Evolutionary conservation across 129 eudicot species (phyloP).

Genomic region (Flaveria bidentis): DNA sequence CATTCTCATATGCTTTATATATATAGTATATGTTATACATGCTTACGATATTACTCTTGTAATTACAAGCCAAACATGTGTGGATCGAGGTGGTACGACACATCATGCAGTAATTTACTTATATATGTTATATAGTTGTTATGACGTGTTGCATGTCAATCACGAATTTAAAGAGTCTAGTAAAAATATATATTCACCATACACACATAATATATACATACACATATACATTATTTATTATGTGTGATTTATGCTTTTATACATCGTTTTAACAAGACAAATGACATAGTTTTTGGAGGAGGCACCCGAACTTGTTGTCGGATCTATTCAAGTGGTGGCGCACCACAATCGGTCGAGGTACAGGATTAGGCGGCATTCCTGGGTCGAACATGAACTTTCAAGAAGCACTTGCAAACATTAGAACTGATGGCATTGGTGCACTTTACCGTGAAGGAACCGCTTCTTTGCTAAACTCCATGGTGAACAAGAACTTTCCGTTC

Average conservation of each 20-base stretch:
- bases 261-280: not conserved
- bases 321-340: conserved; percentile 57
- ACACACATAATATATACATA: not conserved
- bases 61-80: no score
- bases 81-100: no score
- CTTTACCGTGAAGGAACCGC: conserved; percentile 86
- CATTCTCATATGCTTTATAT: no score
- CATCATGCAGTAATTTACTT: no score
- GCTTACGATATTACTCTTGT: no score
- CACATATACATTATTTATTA: not conserved
- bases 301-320: conserved; percentile 51
- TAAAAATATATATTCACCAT: no score
- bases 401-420: conserved; percentile 64
- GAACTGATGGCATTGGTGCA: conserved; percentile 59
- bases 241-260: not conserved
- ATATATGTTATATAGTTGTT: no score
- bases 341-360: conserved; percentile 37
- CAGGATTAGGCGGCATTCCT: conserved; percentile 48
- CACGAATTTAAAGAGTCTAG: no score
- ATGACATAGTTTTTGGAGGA: conserved; percentile 72
- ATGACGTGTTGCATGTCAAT: no score
- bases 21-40: no score
- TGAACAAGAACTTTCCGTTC: conserved; percentile 54
- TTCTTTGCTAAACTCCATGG: conserved; percentile 73
- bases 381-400: conserved; percentile 42